Evolutionary conservation across 1,139 yeast genomes (phyloP), one percentile per base, ranked within the genome.

Genomic region (Hanseniaspora gamundiae): DNA sequence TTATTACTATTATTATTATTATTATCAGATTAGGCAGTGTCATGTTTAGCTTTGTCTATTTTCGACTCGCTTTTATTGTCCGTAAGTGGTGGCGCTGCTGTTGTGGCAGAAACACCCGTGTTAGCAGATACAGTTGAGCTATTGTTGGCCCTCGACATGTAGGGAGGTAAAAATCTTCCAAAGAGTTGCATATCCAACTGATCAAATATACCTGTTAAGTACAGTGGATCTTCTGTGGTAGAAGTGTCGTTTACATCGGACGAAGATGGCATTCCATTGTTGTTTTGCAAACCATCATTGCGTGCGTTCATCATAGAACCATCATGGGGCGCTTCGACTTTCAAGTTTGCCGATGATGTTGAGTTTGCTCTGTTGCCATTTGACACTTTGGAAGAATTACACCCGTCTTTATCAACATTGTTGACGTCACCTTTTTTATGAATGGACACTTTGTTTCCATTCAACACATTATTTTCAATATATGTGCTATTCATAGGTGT

Each of bases 181-280:
- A 86, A 85, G 13, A 86, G 71, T 57, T 84, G 91, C 48, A 85
- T 75, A 59, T 86, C 95, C 40, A 85, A 65, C 52, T 80, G 81
- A 59, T 85, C 95, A 69, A 85, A 80, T 17, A 82, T 80, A 4
- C 94, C 93, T 1, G 91, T 86, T 47, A 81, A 70, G 54, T 83
- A 83, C 41, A 58, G 55, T 38, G 59, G 58, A 35, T 57, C 53
- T 19, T 42, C 45, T 30, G 8, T 43, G 35, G 2, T 41, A 42
- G 2, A 21, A 21, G 10, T 13, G 22, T 30, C 14, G 35, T 2
- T 30, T 4, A 10, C 8, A n/a, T 29, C n/a, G 10, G 22, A 22
- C 24, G 17, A 22, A 14, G 13, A 22, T 4, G 40, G 22, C 9
- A 24, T 16, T 9, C 33, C 31, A 33, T 26, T 33, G 17, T 16